Base-by-base conservation (phyloP, 2,329 filamentous ascomycete species). In the Penicillium sp. region DNA sequence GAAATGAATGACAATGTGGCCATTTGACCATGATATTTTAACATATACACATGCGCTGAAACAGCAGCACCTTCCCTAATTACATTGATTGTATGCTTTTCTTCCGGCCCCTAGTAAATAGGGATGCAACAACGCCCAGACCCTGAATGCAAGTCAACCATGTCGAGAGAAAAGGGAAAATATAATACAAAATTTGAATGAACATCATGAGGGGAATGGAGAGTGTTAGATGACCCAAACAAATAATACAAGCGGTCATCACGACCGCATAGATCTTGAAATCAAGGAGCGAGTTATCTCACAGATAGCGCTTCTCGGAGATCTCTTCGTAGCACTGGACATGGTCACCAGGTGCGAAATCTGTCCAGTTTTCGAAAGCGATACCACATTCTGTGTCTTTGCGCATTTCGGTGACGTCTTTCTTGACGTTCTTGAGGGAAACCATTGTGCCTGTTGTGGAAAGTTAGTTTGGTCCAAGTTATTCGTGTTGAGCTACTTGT, bases 361-460 rank as follows among this genome's bases (percentile, higher is more conserved):
- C 89, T 48, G 89, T 82, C 86, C 91, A 99, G 33, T 81, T 83
- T 3, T 89, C 86, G 68, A 99, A 93, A 52, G 86, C 87, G 65
- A 99, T 88, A 64, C 94, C 94, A 68, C 94, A 99, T 76, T 99
- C 94, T n/a, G 83, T 86, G 58, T 92, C 93, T 77, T 96, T 97
- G 68, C 86, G 87, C 86, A 96, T 94, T 70, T 96, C 91, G 45
- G 81, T 80, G 31, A 94, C 90, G 64, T 97, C 91, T 73, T 96
- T 96, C 82, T 97, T 97, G 73, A 89, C 86, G 69, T 96, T 90
- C 78, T 94, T 97, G 58, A 99, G 85, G 1, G 90, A 90, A 19
- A 86, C 83, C 43, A 97, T 84, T 51, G 82, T 83, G 64, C 93
- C 93, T 96, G 19, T 19, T 56, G 17, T 39, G 31, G 7, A 33